phyloP scores from a whole-genome alignment of 768 basidiomycete species.

The Lentinula guzmanii region DNA sequence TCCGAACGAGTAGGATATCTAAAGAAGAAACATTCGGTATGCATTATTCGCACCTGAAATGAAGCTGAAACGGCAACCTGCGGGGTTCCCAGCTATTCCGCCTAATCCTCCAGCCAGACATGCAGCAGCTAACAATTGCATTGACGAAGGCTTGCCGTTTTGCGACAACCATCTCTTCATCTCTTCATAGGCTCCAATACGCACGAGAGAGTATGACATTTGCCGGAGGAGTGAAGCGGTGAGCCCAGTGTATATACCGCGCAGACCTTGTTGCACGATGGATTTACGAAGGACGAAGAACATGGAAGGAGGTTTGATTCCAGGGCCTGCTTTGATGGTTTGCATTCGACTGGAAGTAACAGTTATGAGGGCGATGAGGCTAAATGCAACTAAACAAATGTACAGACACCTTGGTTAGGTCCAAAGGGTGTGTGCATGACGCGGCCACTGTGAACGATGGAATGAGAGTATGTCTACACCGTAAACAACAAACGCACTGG shows the following conservation, averaged over 20 bases:
- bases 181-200: conserved; percentile 78
- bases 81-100: conserved; percentile 82
- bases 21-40: background rate
- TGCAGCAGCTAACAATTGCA: conserved; percentile 57
- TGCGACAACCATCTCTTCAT: conserved; percentile 54
- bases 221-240: conserved; percentile 81
- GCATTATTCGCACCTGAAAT: background rate
- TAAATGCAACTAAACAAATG: background rate
- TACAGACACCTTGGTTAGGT: conserved; percentile 79
- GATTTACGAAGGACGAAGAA: conserved; percentile 59
- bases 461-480: background rate
- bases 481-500: conserved; percentile 34
- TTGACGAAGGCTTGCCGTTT: conserved; percentile 44
- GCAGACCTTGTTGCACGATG: conserved; percentile 60
- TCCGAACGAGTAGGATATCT: conserved; percentile 76
- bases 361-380: background rate
- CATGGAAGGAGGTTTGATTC: conserved; percentile 56
- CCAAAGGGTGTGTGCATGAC: conserved; percentile 75
- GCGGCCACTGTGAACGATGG: conserved; percentile 56
- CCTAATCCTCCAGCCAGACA: conserved; percentile 75
- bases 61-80: conserved; percentile 36
- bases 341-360: conserved; percentile 65
- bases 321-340: conserved; percentile 44
- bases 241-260: conserved; percentile 75
- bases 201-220: conserved; percentile 88